Evolutionary conservation across 345 rosid species (phyloP), one percentile per base, ranked within the genome.

Genomic region (Boechera retrofracta): DNA sequence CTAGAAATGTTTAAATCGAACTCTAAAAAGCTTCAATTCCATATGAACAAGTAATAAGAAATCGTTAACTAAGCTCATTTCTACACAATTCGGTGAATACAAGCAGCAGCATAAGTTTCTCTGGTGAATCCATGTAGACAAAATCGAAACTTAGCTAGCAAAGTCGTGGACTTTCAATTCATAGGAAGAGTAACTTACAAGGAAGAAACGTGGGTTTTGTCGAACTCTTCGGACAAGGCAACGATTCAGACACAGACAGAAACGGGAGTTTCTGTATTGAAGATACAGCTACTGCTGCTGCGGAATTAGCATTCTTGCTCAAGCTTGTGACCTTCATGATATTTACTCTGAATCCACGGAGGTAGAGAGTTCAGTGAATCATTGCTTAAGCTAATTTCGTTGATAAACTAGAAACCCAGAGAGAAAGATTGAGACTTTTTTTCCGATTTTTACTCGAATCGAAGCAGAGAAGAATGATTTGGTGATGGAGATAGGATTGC

Each of bases 181-280:
- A 11, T 6, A 21, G 24, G 57, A 64, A 57, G 66, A 55, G 72
- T 64, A 64, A 79, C 86, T 80, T 81, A 94, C 96, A 67, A 21
- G 89, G 83, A 69, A 80, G 60, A 36, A 82, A 81, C 39, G 64
- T 48, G 75, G 77, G 74, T 55, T 64, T 75, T 67, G 61, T 83
- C n/a, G 87, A 82, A 42, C 56, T 64, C 66, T 73, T 64, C 24
- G 82, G 81, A 65, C 73, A 59, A 83, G 92, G 89, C 12, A 91
- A 73, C 8, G 90, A 89, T 61, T 87, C 86, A 55, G 82, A 81
- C n/a, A 79, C 18, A 75, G 77, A 73, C 63, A 86, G 69, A 45
- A 85, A 80, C 4, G 91, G 89, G 80, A 83, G 83, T 78, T 82
- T 87, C 73, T 78, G 79, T 56, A 83, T 58, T 9, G 94, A 80